Conservation (phyloP, 768 basidiomycete genomes). For the Agrocybe pediades region DNA sequence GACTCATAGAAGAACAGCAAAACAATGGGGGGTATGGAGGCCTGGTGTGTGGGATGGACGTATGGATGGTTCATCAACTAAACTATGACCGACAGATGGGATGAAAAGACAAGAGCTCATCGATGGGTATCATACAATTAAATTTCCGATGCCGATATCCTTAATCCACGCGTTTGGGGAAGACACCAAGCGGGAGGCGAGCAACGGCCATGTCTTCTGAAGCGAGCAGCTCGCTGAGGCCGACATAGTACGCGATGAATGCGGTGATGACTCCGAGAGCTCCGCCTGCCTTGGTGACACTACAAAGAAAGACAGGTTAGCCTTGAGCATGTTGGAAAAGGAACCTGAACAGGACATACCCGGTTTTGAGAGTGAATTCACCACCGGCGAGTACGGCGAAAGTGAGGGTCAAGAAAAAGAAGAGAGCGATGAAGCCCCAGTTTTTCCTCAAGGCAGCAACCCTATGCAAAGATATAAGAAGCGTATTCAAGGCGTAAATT, state of each 20-base stretch:
- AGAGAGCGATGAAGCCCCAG: constrained; percentile 39
- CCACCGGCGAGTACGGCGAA: constrained; percentile 45
- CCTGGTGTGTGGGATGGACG: not conserved
- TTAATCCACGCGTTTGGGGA: constrained; percentile 29
- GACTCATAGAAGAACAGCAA: too few relatives aligned
- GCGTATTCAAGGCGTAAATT: not conserved
- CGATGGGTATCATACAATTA: not conserved
- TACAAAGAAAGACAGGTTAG: constrained; percentile 7
- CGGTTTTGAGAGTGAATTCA: constrained; percentile 28
- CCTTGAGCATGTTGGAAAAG: not conserved
- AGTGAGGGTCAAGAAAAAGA: constrained; percentile 38
- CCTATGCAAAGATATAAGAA: constrained; percentile 20
- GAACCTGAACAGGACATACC: constrained; percentile 25
- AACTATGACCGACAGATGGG: not conserved
- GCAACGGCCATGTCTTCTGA: constrained; percentile 40
- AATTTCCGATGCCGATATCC: not conserved
- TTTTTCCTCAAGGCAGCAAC: constrained; percentile 40
- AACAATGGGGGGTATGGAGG: not conserved
- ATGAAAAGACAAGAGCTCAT: too few relatives aligned
- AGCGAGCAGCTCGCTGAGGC: constrained; percentile 43
- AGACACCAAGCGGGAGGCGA: constrained; percentile 43
- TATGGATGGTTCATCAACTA: not conserved
- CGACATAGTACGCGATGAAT: constrained; percentile 50
- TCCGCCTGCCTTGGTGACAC: constrained; percentile 45
- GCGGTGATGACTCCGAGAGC: constrained; percentile 45